Evolutionary conservation across 2,329 filamentous ascomycete genomes (phyloP).

Genomic region (Fusarium globosum): DNA sequence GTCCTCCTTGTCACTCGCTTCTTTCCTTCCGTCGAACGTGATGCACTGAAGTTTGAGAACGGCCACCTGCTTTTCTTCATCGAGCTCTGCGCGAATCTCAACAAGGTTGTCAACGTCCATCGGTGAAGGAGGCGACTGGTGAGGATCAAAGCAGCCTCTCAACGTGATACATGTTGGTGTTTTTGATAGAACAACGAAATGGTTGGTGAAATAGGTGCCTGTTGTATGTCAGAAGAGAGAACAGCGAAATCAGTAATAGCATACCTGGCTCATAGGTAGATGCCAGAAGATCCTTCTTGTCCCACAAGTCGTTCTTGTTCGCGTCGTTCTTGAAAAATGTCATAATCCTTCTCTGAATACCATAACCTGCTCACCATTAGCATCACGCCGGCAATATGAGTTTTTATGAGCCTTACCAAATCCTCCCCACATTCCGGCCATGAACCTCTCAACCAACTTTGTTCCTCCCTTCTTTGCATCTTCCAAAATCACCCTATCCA

Average conservation of each 20-base stretch:
- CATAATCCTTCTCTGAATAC: slow-evolving; percentile 29
- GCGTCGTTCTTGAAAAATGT: slow-evolving; percentile 11
- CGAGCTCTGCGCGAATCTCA: slow-evolving; percentile 18
- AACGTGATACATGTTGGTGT: slow-evolving; percentile 20
- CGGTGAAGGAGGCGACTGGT: not conserved
- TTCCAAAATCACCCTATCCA: slow-evolving; percentile 14
- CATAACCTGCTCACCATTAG: not conserved
- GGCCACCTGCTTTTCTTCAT: not conserved
- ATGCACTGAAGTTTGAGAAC: slow-evolving; percentile 17
- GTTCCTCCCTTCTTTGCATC: slow-evolving; percentile 32
- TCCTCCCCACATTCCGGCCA: slow-evolving; percentile 35
- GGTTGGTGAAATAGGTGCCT: slow-evolving; percentile 38
- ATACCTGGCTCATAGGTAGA: slow-evolving; percentile 37
- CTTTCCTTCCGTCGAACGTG: slow-evolving; percentile 28
- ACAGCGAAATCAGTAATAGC: rapidly evolving
- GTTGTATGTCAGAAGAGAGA: rapidly evolving
- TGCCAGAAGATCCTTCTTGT: slow-evolving; percentile 21
- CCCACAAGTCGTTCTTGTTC: slow-evolving; percentile 29
- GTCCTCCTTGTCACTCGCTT: slow-evolving; percentile 19
- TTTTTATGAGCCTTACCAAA: slow-evolving; percentile 7
- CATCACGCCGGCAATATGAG: rapidly evolving
- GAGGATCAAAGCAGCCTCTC: slow-evolving; percentile 29
- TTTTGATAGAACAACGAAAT: slow-evolving; percentile 30
- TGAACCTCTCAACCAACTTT: slow-evolving; percentile 27
- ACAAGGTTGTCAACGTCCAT: slow-evolving; percentile 25